These are phyloP conservation scores for Drechslera avenae DNA, from an alignment of 2,329 filamentous ascomycete species.

Conservation along the genomic window DNA sequence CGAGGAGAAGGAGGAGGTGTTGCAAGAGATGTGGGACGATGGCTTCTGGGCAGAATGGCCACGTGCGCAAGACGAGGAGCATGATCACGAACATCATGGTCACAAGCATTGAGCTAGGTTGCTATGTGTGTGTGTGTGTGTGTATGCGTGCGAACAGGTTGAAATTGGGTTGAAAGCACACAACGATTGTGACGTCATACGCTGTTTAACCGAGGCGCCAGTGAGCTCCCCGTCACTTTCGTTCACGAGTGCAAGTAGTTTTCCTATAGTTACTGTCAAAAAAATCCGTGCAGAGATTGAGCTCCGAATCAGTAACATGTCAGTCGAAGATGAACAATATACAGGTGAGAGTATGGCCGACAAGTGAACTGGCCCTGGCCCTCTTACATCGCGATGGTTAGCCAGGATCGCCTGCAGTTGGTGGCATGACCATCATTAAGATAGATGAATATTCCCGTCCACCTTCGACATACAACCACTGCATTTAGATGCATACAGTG, in stretches of 20 bases:
- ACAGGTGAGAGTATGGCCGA: no score
- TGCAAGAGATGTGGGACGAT: slow-evolving; percentile 63
- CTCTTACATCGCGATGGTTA: neutral
- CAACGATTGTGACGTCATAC: slow-evolving; percentile 1
- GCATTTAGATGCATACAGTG: neutral
- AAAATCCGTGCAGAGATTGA: no score
- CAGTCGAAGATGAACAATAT: no score
- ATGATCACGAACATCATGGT: slow-evolving; percentile 24
- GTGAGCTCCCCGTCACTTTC: no score
- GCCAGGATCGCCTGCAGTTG: no score
- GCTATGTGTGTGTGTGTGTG: no score
- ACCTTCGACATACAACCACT: neutral
- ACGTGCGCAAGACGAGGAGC: slow-evolving; percentile 42
- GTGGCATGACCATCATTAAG: neutral
- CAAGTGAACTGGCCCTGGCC: no score
- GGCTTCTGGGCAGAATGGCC: slow-evolving; percentile 61
- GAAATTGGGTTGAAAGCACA: neutral
- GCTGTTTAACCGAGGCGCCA: no score
- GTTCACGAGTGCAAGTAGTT: no score
- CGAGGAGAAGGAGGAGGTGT: slow-evolving; percentile 53
- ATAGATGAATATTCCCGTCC: neutral
- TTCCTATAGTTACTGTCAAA: no score
- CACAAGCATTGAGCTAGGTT: slow-evolving; percentile 1
- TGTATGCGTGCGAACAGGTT: no score
- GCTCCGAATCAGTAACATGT: no score